These are phyloP conservation scores for Hsuehochloa calcarea DNA, from an alignment of 176 grass and related monocot genomes.

Conservation along the genomic window DNA sequence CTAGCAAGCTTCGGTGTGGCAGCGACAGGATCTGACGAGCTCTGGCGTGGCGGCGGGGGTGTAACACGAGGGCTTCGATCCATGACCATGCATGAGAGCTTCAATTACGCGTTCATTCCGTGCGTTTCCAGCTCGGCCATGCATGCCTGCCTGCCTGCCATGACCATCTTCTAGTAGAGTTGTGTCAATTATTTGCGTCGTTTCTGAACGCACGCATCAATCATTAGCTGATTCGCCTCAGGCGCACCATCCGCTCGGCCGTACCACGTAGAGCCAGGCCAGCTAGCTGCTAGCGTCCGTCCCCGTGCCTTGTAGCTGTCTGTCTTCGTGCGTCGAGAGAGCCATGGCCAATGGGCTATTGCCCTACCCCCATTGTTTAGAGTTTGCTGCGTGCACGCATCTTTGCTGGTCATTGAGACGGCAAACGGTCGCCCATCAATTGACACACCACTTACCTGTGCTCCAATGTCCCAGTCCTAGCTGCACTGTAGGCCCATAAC, in stretches of 20 bases:
- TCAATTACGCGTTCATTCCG: too few relatives aligned
- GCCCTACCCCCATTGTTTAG: background rate
- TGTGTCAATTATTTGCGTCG: slow-evolving; percentile 5
- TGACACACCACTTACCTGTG: slow-evolving; percentile 18
- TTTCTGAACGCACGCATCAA: background rate
- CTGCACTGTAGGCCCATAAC: background rate
- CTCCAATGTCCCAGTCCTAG: background rate
- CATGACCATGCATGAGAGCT: too few relatives aligned
- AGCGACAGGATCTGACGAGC: too few relatives aligned
- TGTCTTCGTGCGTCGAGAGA: background rate
- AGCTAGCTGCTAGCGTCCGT: background rate
- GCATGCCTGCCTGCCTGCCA: background rate
- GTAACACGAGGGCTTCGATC: too few relatives aligned
- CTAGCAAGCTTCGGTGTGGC: too few relatives aligned
- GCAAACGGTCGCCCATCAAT: slow-evolving; percentile 14
- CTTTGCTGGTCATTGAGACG: background rate
- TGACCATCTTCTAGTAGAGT: background rate
- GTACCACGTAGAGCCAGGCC: background rate
- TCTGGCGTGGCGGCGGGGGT: too few relatives aligned
- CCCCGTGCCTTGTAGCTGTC: too few relatives aligned
- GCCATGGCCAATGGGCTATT: background rate
- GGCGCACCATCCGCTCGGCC: background rate
- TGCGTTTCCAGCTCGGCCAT: slow-evolving; percentile 17
- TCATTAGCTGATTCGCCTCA: background rate
- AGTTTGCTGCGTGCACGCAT: background rate